These are phyloP conservation scores for Colletotrichum sp. DNA, from an alignment of 2,329 filamentous ascomycete species.

Conservation along the genomic window DNA sequence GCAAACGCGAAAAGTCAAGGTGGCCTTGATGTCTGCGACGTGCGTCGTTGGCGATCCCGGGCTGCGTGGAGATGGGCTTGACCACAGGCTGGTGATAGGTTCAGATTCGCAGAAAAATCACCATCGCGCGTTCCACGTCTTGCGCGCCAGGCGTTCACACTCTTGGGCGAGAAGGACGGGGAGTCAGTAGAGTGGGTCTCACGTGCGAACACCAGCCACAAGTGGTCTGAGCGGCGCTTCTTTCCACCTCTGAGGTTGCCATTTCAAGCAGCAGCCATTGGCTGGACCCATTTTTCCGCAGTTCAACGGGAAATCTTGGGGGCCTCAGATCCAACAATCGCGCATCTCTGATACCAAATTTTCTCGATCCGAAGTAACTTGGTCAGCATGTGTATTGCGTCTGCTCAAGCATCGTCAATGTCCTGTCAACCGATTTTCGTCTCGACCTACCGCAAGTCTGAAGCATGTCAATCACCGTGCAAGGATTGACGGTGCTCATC, in stretches of 20 bases:
- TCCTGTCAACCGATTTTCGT: slow-evolving; percentile 9
- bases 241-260: background rate
- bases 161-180: slow-evolving; percentile 4
- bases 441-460: slow-evolving; percentile 10
- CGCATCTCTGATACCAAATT: background rate
- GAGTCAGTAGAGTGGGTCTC: slow-evolving; percentile 22
- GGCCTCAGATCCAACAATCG: background rate
- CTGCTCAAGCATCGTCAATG: background rate
- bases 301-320: background rate
- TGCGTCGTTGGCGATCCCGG: background rate
- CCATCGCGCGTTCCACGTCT: slow-evolving; percentile 12
- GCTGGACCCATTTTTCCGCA: background rate
- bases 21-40: background rate
- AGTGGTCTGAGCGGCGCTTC: slow-evolving; percentile 3
- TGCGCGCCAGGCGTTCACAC: slow-evolving; percentile 12
- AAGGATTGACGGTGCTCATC: slow-evolving; percentile 22
- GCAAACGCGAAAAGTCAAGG: background rate
- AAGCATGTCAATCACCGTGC: slow-evolving; percentile 5
- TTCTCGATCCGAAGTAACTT: background rate
- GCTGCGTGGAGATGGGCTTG: background rate
- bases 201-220: slow-evolving; percentile 23
- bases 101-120: slow-evolving; percentile 19
- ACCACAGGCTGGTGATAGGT: background rate
- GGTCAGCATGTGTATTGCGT: background rate
- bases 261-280: background rate